Conservation (phyloP, 768 basidiomycete species). For the Suillus alpinus region DNA sequence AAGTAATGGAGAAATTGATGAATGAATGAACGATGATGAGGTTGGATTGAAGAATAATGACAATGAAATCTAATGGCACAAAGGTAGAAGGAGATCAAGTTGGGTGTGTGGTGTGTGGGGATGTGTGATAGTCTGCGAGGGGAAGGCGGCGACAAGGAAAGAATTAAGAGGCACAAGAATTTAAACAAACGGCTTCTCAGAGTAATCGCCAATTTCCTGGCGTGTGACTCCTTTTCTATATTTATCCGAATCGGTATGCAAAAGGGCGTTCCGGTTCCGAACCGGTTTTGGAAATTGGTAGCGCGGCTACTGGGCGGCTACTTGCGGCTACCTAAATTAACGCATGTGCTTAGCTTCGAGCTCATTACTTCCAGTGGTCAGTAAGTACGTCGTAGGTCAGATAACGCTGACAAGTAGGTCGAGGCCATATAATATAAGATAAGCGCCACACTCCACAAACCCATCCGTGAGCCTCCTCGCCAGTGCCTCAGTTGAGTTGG, state of each 20-base stretch:
- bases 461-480: background rate
- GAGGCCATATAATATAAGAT: background rate
- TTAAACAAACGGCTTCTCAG: background rate
- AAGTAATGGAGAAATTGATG: background rate
- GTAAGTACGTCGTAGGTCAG: background rate
- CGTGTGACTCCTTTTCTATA: background rate
- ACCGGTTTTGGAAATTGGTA: background rate
- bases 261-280: background rate
- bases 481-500: background rate
- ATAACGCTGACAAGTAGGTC: background rate
- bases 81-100: background rate
- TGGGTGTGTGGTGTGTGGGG: background rate
- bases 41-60: too few relatives aligned
- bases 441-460: too few relatives aligned
- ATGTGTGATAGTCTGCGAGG: background rate
- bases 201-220: background rate
- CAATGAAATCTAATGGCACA: background rate
- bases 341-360: too few relatives aligned
- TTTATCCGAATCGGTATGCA: background rate
- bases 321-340: background rate
- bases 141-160: background rate
- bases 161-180: background rate
- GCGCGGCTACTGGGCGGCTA: background rate
- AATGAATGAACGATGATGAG: background rate
- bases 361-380: too few relatives aligned